phyloP scores from a whole-genome alignment of 768 basidiomycete species.

The Trametes cinnabarina region DNA sequence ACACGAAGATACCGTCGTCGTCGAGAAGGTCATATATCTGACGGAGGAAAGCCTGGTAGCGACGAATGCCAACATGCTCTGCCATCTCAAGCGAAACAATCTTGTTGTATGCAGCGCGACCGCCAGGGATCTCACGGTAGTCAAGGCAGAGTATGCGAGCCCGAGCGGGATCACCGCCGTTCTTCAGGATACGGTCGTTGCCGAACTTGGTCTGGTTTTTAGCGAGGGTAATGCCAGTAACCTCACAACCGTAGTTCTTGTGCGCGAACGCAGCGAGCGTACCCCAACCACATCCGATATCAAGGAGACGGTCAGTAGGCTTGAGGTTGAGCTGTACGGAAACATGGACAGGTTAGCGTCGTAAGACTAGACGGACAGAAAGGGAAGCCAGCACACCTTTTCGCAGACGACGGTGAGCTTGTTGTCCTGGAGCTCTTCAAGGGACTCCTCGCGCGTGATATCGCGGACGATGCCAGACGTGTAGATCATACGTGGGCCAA shows the following conservation, averaged over 20 bases:
- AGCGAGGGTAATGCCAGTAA: conserved; percentile 91
- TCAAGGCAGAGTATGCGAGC: conserved; percentile 93
- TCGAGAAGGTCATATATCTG: conserved; percentile 93
- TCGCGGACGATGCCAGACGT: conserved; percentile 87
- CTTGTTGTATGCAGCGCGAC: conserved; percentile 78
- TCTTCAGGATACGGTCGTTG: conserved; percentile 78
- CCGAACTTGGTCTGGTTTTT: conserved; percentile 93
- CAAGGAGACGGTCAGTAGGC: conserved; percentile 79
- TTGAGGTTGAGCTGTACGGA: conserved; percentile 64
- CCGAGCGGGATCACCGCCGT: conserved; percentile 55
- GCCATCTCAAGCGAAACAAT: conserved; percentile 98
- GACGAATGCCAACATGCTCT: conserved; percentile 96
- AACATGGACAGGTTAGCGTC: background rate
- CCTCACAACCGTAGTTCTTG: conserved; percentile 96
- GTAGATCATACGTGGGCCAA: conserved; percentile 96
- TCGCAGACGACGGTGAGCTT: conserved; percentile 94
- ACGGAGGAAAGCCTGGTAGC: conserved; percentile 83
- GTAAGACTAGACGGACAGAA: background rate
- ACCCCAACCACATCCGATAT: conserved; percentile 95
- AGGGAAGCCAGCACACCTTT: conserved; percentile 41
- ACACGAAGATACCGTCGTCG: conserved; percentile 90
- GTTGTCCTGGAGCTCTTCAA: conserved; percentile 97
- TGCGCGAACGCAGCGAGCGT: conserved; percentile 92
- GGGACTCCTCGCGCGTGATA: conserved; percentile 68
- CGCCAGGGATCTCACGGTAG: conserved; percentile 84